A percentile compares a stretch with the other conserved stretches of the same genome.
Conservation (phyloP, 2,329 filamentous ascomycete genomes). For the Juglanconis juglandina region DNA sequence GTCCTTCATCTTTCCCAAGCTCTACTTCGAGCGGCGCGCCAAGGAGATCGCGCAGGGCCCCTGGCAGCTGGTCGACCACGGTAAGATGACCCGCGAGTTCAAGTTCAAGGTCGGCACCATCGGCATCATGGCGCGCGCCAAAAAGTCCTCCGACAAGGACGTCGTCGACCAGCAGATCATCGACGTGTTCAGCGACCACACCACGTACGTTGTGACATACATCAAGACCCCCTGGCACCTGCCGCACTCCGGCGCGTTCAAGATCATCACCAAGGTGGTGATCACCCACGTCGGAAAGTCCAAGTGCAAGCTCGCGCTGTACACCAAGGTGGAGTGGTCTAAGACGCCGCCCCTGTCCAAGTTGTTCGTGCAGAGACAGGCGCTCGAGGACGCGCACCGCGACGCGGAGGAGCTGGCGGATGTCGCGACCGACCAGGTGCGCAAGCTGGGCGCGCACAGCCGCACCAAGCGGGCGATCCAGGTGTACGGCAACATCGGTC, state of each 20-base stretch:
- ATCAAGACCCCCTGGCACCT: conserved; percentile 75
- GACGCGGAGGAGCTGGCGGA: conserved; percentile 74
- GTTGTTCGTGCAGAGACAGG: conserved; percentile 64
- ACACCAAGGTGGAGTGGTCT: conserved; percentile 83
- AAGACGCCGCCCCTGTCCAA: conserved; percentile 61
- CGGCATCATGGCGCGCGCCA: conserved; percentile 61
- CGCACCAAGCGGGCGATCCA: conserved; percentile 74
- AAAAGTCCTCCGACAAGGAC: conserved; percentile 43
- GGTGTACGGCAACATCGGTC: conserved; percentile 73
- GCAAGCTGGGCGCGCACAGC: conserved; percentile 68
- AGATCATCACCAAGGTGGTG: conserved; percentile 82
- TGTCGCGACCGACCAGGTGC: conserved; percentile 73
- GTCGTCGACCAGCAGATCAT: conserved; percentile 83
- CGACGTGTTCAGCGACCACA: conserved; percentile 75
- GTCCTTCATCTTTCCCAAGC: conserved; percentile 86
- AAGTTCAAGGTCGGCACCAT: conserved; percentile 70
- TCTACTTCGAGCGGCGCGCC: conserved; percentile 80
- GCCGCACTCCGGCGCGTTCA: conserved; percentile 74
- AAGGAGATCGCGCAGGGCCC: conserved; percentile 80
- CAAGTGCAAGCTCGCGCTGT: conserved; percentile 86
- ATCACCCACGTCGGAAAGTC: conserved; percentile 92
- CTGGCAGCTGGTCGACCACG: conserved; percentile 70
- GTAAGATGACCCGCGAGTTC: conserved; percentile 73
- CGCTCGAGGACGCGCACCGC: conserved; percentile 69
- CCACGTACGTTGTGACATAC: conserved; percentile 63